Conservation (phyloP, 306 rosid genomes). For the Vachellia pachyceras region DNA sequence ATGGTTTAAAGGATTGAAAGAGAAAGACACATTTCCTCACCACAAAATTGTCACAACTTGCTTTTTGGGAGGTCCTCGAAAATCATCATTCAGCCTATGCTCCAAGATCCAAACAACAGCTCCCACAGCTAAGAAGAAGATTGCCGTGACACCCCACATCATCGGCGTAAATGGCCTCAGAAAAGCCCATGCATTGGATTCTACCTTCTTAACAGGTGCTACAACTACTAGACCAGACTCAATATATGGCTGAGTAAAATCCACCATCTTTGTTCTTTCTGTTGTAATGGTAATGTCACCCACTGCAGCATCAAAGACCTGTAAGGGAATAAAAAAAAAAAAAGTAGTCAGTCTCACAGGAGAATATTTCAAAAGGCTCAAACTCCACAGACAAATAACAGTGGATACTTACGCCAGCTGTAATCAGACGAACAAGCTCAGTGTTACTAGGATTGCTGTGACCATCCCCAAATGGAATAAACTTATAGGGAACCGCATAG, state of each 20-base stretch:
- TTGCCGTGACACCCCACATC: constrained; percentile 84
- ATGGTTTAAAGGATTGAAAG: constrained; percentile 16
- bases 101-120: constrained; percentile 93
- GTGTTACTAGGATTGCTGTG: constrained; percentile 62
- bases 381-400: constrained; percentile 13
- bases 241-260: constrained; percentile 90
- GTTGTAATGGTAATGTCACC: constrained; percentile 94
- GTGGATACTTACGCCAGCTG: constrained; percentile 74
- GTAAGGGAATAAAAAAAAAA: constrained; percentile 42
- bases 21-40: constrained; percentile 46
- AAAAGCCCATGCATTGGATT: constrained; percentile 90
- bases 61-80: constrained; percentile 88
- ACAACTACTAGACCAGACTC: constrained; percentile 96
- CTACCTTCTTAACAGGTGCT: constrained; percentile 66
- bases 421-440: constrained; percentile 73
- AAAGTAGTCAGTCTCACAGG: constrained; percentile 33
- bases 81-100: constrained; percentile 87
- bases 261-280: constrained; percentile 86
- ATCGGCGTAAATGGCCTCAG: constrained; percentile 71
- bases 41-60: constrained; percentile 78
- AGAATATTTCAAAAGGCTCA: constrained; percentile 19
- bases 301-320: constrained; percentile 86
- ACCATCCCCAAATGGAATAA: constrained; percentile 77
- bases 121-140: constrained; percentile 75
- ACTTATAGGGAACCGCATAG: constrained; percentile 83